Evolutionary conservation across 345 rosid species (phyloP), one percentile per base, ranked within the genome.

Genomic region (Salix dunnii): DNA sequence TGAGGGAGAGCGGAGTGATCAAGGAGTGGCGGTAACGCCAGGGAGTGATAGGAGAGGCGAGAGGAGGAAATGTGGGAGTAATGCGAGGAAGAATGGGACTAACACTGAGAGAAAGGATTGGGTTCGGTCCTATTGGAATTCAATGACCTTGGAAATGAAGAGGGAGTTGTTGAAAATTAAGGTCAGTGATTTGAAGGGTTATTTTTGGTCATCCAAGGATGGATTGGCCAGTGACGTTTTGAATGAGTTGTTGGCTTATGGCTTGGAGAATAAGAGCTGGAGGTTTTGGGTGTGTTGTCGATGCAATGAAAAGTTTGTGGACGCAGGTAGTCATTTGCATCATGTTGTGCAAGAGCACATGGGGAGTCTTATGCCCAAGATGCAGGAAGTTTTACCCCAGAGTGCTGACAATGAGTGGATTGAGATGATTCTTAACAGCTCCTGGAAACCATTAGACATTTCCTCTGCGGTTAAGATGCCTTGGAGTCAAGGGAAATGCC

Each of bases 371-470:
- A 71, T 85, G 81, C 96, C 92, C 1, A 91, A 88, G 77, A 84
- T 90, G 94, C 94, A 89, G 86, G 83, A 78, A 8, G 84, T 92
- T 83, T 83, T 93, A 84, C 99, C 99, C 28, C 94, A 88, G 76
- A 82, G 84, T 81, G 74, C 90, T 73, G 90, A 91, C 46, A 84
- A 53, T 74, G 90, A 90, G 79, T 91, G 94, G 91, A 82, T 74
- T 77, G 95, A 92, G 72, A 87, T 91, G 97, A 88, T 93, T 76
- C 82, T 86, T 61, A 92, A 75, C 70, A 85, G 83, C 75, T 82
- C 91, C 74, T 93, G 98, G 99, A 91, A 90, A 84, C 98, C 99
- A 7, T 72, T 93, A 73, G 99, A 96, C 87, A 78, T 91, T 78
- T 84, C 89, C 71, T 90, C 92, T 42, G 83, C 90, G 0, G 74